Evolutionary conservation across 1,284 basidiomycete species (phyloP).

Genomic region (Singerocomus inundabilis): DNA sequence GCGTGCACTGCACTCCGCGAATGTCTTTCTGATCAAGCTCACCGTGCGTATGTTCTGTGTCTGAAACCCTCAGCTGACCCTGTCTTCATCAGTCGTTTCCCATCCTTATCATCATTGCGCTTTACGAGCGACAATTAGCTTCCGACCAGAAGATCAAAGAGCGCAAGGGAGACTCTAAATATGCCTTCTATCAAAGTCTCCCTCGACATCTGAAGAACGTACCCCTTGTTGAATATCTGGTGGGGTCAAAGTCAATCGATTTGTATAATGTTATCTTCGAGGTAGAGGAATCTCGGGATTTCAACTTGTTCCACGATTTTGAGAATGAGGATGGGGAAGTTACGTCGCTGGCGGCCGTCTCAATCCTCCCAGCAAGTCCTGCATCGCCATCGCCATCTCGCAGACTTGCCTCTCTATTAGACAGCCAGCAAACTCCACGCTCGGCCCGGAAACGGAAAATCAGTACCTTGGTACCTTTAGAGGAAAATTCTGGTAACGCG

Average conservation of each 20-base stretch:
- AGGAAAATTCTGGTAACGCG: slow-evolving; percentile 31
- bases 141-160: slow-evolving; percentile 49
- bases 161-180: slow-evolving; percentile 49
- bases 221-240: slow-evolving; percentile 68
- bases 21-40: slow-evolving; percentile 80
- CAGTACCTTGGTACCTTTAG: slow-evolving; percentile 27
- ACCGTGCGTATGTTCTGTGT: slow-evolving; percentile 38
- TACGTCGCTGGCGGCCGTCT: slow-evolving; percentile 10
- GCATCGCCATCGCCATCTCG: slow-evolving; percentile 9
- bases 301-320: slow-evolving; percentile 49
- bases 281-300: slow-evolving; percentile 53
- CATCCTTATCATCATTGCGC: slow-evolving; percentile 70
- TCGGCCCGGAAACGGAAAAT: slow-evolving; percentile 27
- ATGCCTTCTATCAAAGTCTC: slow-evolving; percentile 59
- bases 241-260: slow-evolving; percentile 62
- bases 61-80: slow-evolving; percentile 5
- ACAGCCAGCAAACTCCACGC: slow-evolving; percentile 10
- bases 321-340: slow-evolving; percentile 35
- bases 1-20: slow-evolving; percentile 71
- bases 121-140: slow-evolving; percentile 76
- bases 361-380: slow-evolving; percentile 15
- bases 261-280: slow-evolving; percentile 78
- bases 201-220: slow-evolving; percentile 69
- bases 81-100: slow-evolving; percentile 61
- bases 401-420: slow-evolving; percentile 6